A percentile compares a stretch with the other conserved stretches of the same genome.
These are phyloP conservation scores for Aspergillus tanneri DNA, from an alignment of 2,329 filamentous ascomycete genomes.

Conservation along the genomic window DNA sequence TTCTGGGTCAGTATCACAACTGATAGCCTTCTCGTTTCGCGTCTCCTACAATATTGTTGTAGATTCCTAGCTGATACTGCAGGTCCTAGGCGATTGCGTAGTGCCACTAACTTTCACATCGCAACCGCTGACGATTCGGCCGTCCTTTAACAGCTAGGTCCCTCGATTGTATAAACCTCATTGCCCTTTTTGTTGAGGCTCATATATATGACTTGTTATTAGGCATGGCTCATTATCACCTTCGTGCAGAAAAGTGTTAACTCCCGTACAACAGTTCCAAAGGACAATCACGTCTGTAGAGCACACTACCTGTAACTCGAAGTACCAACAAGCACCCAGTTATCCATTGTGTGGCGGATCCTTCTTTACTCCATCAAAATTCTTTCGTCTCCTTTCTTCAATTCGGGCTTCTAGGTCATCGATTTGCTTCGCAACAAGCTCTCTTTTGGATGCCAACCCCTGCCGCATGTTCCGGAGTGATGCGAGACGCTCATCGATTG, in stretches of 20 bases:
- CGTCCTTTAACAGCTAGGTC: no score
- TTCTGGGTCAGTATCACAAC: no score
- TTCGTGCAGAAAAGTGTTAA: neutral
- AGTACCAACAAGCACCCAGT: slow-evolving; percentile 1
- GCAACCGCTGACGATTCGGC: no score
- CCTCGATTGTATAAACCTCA: no score
- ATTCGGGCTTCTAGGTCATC: slow-evolving; percentile 48
- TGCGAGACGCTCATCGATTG: slow-evolving; percentile 56
- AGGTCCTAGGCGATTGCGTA: no score
- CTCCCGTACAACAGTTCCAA: neutral
- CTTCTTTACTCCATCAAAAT: slow-evolving; percentile 29
- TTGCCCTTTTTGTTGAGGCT: no score
- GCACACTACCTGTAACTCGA: neutral
- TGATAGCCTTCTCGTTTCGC: no score
- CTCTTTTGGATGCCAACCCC: slow-evolving; percentile 52
- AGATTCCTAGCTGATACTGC: no score
- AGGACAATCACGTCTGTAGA: neutral
- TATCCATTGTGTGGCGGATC: slow-evolving; percentile 21
- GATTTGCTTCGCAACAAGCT: slow-evolving; percentile 58
- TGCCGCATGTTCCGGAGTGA: slow-evolving; percentile 52
- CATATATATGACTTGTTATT: no score
- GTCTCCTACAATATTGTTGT: no score
- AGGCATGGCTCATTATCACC: neutral
- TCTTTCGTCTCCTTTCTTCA: slow-evolving; percentile 41
- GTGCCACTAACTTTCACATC: no score